A percentile compares a stretch with the other conserved stretches of the same genome.
Evolutionary conservation across 495 filamentous ascomycete species (phyloP).

Genomic region (Penicillium bialowiezense): DNA sequence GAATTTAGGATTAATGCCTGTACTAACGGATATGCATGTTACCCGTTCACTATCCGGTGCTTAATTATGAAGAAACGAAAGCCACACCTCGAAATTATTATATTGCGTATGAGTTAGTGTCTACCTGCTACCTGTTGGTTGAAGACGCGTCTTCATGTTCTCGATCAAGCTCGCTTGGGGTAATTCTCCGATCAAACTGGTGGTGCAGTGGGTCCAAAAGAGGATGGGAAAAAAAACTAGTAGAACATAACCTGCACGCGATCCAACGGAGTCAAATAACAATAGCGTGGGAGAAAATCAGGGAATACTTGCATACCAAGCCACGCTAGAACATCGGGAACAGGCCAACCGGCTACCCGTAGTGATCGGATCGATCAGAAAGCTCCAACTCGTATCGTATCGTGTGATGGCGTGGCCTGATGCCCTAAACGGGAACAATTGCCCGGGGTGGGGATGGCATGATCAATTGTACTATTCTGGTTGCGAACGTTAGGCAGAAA

Average conservation of each 20-base stretch:
- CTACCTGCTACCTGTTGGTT: too few relatives aligned
- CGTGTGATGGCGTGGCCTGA: constrained; percentile 22
- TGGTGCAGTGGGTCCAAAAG: not conserved
- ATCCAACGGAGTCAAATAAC: not conserved
- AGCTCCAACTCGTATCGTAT: not conserved
- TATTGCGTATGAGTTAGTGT: too few relatives aligned
- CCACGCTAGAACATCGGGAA: not conserved
- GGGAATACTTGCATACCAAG: constrained; percentile 2
- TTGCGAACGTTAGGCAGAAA: constrained; percentile 1
- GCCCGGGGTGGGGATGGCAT: constrained; percentile 11
- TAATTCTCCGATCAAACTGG: not conserved
- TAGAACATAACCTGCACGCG: not conserved
- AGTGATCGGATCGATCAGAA: not conserved
- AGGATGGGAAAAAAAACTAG: not conserved
- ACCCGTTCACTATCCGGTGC: not conserved
- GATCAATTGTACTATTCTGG: constrained; percentile 11
- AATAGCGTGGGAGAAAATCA: constrained; percentile 4
- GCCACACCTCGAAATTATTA: too few relatives aligned
- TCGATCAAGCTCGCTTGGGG: not conserved
- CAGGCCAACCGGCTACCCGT: not conserved
- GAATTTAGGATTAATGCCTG: not conserved
- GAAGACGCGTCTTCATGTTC: not conserved
- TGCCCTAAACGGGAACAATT: constrained; percentile 1
- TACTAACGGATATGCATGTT: not conserved
- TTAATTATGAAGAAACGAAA: not conserved